Evolutionary conservation across 169 alveolate genomes (phyloP).

Genomic region (Cryptosporidium bovis): DNA sequence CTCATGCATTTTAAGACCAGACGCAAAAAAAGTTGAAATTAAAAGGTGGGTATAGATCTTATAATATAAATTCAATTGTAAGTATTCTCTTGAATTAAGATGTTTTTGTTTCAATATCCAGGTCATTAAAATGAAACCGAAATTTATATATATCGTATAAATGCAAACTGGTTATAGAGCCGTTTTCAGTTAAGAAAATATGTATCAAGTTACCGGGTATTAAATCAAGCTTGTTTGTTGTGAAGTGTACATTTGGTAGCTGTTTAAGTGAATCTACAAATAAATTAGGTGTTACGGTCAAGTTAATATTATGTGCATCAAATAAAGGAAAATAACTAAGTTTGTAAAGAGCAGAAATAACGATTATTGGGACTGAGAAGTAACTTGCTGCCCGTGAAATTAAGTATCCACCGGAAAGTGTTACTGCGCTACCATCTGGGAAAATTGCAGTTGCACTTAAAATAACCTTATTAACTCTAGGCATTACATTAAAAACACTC

Average conservation of each 20-base stretch:
- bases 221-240: constrained; percentile 51
- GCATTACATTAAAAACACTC: constrained; percentile 49
- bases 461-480: constrained; percentile 59
- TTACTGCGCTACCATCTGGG: constrained; percentile 74
- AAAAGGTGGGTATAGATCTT: no score
- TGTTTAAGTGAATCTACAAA: constrained; percentile 49
- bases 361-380: constrained; percentile 55
- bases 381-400: constrained; percentile 45
- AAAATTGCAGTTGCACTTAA: constrained; percentile 60
- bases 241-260: constrained; percentile 59
- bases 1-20: no score
- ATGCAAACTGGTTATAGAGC: constrained; percentile 38
- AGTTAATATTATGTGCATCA: constrained; percentile 50
- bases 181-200: constrained; percentile 49
- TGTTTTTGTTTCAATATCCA: background rate
- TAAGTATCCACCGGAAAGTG: constrained; percentile 72
- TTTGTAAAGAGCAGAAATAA: constrained; percentile 60
- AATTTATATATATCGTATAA: constrained; percentile 30
- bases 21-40: no score
- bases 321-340: constrained; percentile 64
- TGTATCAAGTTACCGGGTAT: constrained; percentile 51
- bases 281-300: constrained; percentile 49
- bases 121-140: constrained; percentile 45
- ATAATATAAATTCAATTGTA: background rate
- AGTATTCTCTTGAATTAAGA: background rate